A percentile compares a stretch with the other conserved stretches of the same genome.
phyloP scores from a whole-genome alignment of 352 stramenopile genomes.

The Elongisporangium senticosum region DNA sequence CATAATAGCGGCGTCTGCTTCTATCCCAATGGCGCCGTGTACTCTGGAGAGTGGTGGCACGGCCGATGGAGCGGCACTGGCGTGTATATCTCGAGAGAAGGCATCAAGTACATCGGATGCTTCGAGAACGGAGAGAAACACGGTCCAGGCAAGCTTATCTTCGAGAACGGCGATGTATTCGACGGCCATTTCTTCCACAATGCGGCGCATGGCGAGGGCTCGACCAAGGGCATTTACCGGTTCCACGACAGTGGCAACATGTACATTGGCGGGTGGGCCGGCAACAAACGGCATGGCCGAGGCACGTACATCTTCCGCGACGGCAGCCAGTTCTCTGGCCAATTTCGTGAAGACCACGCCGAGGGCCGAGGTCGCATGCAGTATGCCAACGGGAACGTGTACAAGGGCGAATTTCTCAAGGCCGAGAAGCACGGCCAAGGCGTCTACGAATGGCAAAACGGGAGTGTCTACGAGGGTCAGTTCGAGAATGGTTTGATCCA shows the following conservation, averaged over 20 bases:
- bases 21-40: constrained; percentile 71
- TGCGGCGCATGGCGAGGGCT: constrained; percentile 36
- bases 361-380: constrained; percentile 73
- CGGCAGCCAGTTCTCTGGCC: constrained; percentile 53
- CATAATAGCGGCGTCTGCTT: constrained; percentile 66
- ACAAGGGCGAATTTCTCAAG: constrained; percentile 56
- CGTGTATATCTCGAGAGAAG: constrained; percentile 61
- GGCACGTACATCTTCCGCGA: constrained; percentile 56
- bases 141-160: constrained; percentile 60
- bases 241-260: constrained; percentile 60
- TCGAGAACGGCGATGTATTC: constrained; percentile 75
- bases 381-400: constrained; percentile 84
- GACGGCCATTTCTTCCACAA: constrained; percentile 61
- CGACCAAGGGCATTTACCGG: constrained; percentile 55
- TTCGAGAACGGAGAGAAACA: constrained; percentile 58
- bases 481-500: constrained; percentile 67
- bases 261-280: constrained; percentile 60
- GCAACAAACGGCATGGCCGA: constrained; percentile 70
- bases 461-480: constrained; percentile 68
- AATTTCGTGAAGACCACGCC: constrained; percentile 53
- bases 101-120: constrained; percentile 59
- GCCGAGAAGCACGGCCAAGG: constrained; percentile 63
- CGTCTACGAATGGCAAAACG: constrained; percentile 67
- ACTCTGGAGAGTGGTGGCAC: constrained; percentile 65
- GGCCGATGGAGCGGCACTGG: constrained; percentile 49